Base-by-base conservation (phyloP, 805 yeast genomes). In the Saturnispora dispora region DNA sequence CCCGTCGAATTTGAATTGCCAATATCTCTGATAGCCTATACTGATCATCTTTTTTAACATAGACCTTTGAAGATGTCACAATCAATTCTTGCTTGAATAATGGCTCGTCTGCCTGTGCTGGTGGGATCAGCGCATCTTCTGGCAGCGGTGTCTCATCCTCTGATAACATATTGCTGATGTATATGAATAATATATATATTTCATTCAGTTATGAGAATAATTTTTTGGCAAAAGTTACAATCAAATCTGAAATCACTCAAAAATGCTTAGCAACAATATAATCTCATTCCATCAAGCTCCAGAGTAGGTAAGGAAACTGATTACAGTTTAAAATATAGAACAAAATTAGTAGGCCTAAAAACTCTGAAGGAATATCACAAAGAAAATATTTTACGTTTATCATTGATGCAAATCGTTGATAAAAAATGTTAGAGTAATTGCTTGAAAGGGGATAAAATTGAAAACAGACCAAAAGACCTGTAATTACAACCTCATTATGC, bases 1-100 rank as follows among this genome's bases (percentile, higher is more conserved):
- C 88, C 63, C 88, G 84, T 60, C 86, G 81, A 45, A 77, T 68
- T 55, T 86, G 88, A 47, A 80, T 76, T 18, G 90, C 88, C 44
- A 93, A 70, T 42, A 93, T 80, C 64, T 93, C 99, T 2, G 98
- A 97, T 33, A 81, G 65, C 55, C 96, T 73, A 54, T 75, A 77
- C 56, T 84, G 89, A 28, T 80, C 86, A 61, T 89, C 96, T 64
- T 93, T 91, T 53, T 73, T 72, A 6, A 86, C 95, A 66, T 75
- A 85, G 23, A 88, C 84, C 64, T 88, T 88, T 62, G 95, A 85
- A 17, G 96, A 96, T 3, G 83, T 73, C 7, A 76, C 64, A 30
- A 88, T 71, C 53, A 83, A 86, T 7, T 75, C 78, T 3, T 59
- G 60, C 27, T 51, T 49, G 56, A 68, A 69, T 20, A 61, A 61